Percentiles rank a stretch among this genome's conserved stretches.
phyloP scores from a whole-genome alignment of 1,139 yeast genomes.

The Waltiozyma sp. region DNA sequence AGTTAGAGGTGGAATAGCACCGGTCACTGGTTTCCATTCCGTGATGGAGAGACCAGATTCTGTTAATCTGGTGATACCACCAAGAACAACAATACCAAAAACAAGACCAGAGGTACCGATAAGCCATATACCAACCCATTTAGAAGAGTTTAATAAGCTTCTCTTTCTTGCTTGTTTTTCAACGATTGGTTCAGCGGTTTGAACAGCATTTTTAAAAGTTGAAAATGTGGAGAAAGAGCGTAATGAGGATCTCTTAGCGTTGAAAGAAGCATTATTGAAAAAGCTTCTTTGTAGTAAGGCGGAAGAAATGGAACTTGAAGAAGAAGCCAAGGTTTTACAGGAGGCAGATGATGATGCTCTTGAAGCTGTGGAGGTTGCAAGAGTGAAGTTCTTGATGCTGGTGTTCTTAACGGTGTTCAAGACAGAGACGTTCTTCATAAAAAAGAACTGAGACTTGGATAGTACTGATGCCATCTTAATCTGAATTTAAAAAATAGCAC shows the following conservation, averaged over 20 bases:
- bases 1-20: slow-evolving; percentile 77
- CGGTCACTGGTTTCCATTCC: slow-evolving; percentile 98
- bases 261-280: not conserved
- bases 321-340: not conserved
- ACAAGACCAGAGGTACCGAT: slow-evolving; percentile 85
- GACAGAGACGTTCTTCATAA: slow-evolving; percentile 18
- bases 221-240: not conserved
- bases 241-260: not conserved
- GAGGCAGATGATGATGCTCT: slow-evolving; percentile 2
- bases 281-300: slow-evolving; percentile 1
- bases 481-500: too few species aligned
- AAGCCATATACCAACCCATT: slow-evolving; percentile 75
- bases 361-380: slow-evolving; percentile 4
- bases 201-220: not conserved
- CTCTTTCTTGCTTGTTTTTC: slow-evolving; percentile 7
- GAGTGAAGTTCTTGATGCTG: slow-evolving; percentile 12
- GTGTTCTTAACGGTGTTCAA: slow-evolving; percentile 14
- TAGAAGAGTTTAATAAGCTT: slow-evolving; percentile 24
- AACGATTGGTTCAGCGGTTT: not conserved
- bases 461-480: slow-evolving; percentile 12
- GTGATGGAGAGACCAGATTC: slow-evolving; percentile 95
- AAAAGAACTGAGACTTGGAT: slow-evolving; percentile 26
- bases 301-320: slow-evolving; percentile 3
- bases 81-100: slow-evolving; percentile 91
- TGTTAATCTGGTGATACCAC: slow-evolving; percentile 90